These are phyloP conservation scores for Rhynchospora breviuscula DNA, from an alignment of 176 grass and related monocot genomes.

Conservation along the genomic window DNA sequence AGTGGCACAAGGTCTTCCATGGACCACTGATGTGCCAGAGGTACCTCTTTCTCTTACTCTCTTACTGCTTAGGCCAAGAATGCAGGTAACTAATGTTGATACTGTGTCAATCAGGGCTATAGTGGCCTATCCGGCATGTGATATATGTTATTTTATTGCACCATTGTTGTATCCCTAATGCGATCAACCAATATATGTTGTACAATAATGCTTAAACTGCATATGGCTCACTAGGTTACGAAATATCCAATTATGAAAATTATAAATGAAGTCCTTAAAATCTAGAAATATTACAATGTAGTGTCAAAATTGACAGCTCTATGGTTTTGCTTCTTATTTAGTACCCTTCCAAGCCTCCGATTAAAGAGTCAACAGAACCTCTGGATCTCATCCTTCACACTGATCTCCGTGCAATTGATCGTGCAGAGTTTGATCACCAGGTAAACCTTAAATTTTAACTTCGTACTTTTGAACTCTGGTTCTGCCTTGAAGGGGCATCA, in stretches of 20 bases:
- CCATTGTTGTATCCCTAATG: neutral
- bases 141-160: neutral
- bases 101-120: neutral
- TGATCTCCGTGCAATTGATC: slow-evolving; percentile 39
- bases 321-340: neutral
- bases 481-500: neutral
- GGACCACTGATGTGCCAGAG: slow-evolving; percentile 73
- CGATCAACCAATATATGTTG: neutral
- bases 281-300: neutral
- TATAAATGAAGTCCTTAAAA: neutral
- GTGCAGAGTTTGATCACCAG: slow-evolving; percentile 61
- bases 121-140: neutral
- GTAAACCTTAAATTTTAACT: slow-evolving; percentile 36
- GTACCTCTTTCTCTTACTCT: slow-evolving; percentile 25
- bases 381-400: slow-evolving; percentile 59
- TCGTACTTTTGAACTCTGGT: neutral
- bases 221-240: neutral
- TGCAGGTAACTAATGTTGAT: neutral
- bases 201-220: neutral
- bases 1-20: slow-evolving; percentile 62
- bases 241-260: neutral
- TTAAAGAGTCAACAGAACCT: slow-evolving; percentile 65
- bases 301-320: neutral
- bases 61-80: neutral
- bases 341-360: slow-evolving; percentile 37